Evolutionary conservation across 768 basidiomycete genomes (phyloP).

Genomic region (Leccinum imitatum): DNA sequence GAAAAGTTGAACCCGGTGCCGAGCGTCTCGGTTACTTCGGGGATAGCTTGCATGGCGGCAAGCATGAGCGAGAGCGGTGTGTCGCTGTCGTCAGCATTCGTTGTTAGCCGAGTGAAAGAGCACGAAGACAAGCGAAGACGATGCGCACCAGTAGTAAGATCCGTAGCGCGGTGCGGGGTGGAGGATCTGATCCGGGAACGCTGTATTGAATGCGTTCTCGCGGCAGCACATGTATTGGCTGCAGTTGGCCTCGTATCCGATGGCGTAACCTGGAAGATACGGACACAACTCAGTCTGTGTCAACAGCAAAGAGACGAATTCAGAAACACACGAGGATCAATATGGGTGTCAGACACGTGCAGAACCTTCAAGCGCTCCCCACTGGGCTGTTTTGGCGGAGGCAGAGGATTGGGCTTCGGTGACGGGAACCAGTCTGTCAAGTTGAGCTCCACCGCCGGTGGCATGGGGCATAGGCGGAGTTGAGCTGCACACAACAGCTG

Average conservation of each 20-base stretch:
- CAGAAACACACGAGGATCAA: slow-evolving; percentile 45
- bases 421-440: slow-evolving; percentile 50
- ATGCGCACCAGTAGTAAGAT: slow-evolving; percentile 24
- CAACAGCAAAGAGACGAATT: no score
- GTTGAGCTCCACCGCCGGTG: slow-evolving; percentile 40
- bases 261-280: slow-evolving; percentile 52
- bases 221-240: slow-evolving; percentile 64
- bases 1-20: slow-evolving; percentile 61
- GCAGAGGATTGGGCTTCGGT: slow-evolving; percentile 49
- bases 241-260: slow-evolving; percentile 71
- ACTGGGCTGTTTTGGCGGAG: slow-evolving; percentile 39
- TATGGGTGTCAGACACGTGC: slow-evolving; percentile 50
- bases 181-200: slow-evolving; percentile 47
- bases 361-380: slow-evolving; percentile 49
- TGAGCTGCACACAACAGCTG: slow-evolving; percentile 39
- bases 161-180: slow-evolving; percentile 66
- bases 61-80: slow-evolving; percentile 52
- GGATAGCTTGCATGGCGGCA: slow-evolving; percentile 64
- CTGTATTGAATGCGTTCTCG: slow-evolving; percentile 43
- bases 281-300: background rate
- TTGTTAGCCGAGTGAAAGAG: background rate
- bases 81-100: slow-evolving; percentile 41
- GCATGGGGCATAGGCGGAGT: slow-evolving; percentile 37
- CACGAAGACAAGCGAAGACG: no score
- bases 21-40: slow-evolving; percentile 58